phyloP scores from a whole-genome alignment of 768 basidiomycete species.

The Rhodosporidiobolus sp. region DNA sequence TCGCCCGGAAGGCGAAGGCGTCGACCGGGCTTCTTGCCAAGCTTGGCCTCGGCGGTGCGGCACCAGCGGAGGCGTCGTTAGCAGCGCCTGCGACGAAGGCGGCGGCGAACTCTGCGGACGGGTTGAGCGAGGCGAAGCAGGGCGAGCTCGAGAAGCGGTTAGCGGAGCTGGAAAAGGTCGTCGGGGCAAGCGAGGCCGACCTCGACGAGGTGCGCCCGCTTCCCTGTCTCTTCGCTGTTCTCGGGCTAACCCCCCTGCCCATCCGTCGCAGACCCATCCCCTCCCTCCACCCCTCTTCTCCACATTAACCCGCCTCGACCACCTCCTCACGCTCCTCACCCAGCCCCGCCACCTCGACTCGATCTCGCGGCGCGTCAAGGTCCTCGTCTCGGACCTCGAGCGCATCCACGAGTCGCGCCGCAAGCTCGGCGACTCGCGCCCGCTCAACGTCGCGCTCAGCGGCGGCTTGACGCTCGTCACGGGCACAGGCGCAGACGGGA shows the following conservation, averaged over 20 bases:
- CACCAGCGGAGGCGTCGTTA: neutral
- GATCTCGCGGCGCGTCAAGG: slow-evolving; percentile 85
- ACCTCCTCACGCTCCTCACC: slow-evolving; percentile 79
- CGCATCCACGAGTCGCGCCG: slow-evolving; percentile 57
- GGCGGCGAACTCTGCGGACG: slow-evolving; percentile 28
- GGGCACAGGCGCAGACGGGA: slow-evolving; percentile 2
- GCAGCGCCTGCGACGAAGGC: neutral
- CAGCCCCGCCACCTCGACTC: slow-evolving; percentile 96
- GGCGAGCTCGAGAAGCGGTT: slow-evolving; percentile 69
- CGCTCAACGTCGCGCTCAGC: slow-evolving; percentile 42
- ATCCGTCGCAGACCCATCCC: slow-evolving; percentile 47
- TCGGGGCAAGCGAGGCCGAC: slow-evolving; percentile 75
- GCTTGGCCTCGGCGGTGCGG: slow-evolving; percentile 30
- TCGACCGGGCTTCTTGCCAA: slow-evolving; percentile 35
- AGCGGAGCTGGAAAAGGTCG: slow-evolving; percentile 71
- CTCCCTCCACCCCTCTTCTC: slow-evolving; percentile 66
- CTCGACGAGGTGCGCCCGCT: slow-evolving; percentile 69
- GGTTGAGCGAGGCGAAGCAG: slow-evolving; percentile 40
- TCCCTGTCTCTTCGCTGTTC: too few species aligned
- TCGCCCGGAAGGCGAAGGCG: slow-evolving; percentile 30
- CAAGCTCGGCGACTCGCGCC: slow-evolving; percentile 46
- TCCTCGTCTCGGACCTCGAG: slow-evolving; percentile 88
- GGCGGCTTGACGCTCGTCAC: slow-evolving; percentile 41
- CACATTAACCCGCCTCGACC: slow-evolving; percentile 73
- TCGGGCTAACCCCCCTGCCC: neutral